These are phyloP conservation scores for Pleurotus tuoliensis DNA, from an alignment of 768 basidiomycete species.

Conservation along the genomic window DNA sequence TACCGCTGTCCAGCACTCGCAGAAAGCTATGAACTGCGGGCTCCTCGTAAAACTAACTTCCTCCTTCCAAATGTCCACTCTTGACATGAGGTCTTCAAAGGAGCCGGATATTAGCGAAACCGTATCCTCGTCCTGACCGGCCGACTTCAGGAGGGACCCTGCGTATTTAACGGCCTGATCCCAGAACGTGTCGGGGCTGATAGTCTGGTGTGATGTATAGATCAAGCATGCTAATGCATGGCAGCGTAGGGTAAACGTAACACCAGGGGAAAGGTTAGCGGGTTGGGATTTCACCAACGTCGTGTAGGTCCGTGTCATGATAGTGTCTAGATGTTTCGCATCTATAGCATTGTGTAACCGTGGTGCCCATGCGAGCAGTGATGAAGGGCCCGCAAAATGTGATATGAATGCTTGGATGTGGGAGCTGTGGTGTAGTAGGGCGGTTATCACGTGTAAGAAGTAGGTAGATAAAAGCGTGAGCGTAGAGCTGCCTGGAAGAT, in stretches of 20 bases:
- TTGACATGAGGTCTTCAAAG: slow-evolving; percentile 39
- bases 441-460: slow-evolving; percentile 49
- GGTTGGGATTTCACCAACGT: slow-evolving; percentile 40
- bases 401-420: slow-evolving; percentile 22
- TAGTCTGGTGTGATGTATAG: slow-evolving; percentile 41
- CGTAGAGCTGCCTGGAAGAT: slow-evolving; percentile 27
- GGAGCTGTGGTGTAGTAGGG: slow-evolving; percentile 27
- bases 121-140: slow-evolving; percentile 27
- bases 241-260: slow-evolving; percentile 38
- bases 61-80: slow-evolving; percentile 34
- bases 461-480: slow-evolving; percentile 59
- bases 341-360: slow-evolving; percentile 33
- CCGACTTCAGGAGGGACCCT: slow-evolving; percentile 37
- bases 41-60: slow-evolving; percentile 40
- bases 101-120: slow-evolving; percentile 34
- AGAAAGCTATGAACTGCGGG: slow-evolving; percentile 54
- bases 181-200: slow-evolving; percentile 61
- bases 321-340: slow-evolving; percentile 49
- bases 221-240: slow-evolving; percentile 45
- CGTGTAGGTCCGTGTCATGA: slow-evolving; percentile 60
- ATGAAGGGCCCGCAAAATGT: slow-evolving; percentile 25
- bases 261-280: slow-evolving; percentile 12
- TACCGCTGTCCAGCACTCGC: slow-evolving; percentile 69
- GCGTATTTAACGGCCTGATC: slow-evolving; percentile 57
- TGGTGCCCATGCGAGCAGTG: slow-evolving; percentile 53